phyloP scores from a whole-genome alignment of 345 rosid genomes.

The Citropsis articulata region DNA sequence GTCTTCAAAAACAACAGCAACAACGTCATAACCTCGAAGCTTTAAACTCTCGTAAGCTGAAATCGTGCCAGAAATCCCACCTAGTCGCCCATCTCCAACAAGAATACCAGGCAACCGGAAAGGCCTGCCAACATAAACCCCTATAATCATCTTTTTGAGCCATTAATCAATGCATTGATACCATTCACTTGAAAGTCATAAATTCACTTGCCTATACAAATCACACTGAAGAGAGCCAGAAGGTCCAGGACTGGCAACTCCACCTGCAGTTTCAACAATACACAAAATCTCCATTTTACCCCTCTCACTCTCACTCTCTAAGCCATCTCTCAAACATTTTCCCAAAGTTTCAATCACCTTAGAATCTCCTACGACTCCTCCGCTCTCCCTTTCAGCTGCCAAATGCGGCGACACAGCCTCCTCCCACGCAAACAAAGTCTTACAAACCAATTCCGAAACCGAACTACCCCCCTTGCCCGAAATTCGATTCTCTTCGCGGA shows the following conservation, averaged over 20 bases:
- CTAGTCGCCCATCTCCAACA: conserved; percentile 92
- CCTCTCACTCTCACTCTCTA: conserved; percentile 24
- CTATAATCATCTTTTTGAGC: too few species aligned
- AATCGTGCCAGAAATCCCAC: conserved; percentile 93
- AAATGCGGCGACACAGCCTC: conserved; percentile 91
- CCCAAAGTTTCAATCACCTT: conserved; percentile 43
- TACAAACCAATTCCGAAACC: conserved; percentile 50
- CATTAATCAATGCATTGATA: too few species aligned
- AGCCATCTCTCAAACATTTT: conserved; percentile 39
- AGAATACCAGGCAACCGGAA: conserved; percentile 88
- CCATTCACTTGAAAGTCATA: too few species aligned
- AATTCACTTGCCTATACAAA: conserved; percentile 56
- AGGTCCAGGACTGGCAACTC: conserved; percentile 92
- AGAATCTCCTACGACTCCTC: conserved; percentile 39
- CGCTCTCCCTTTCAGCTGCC: conserved; percentile 75
- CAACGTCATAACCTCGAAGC: conserved; percentile 79
- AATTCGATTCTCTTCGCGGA: conserved; percentile 37
- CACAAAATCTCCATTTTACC: conserved; percentile 40
- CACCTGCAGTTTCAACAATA: conserved; percentile 92
- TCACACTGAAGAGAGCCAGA: conserved; percentile 93
- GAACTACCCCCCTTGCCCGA: conserved; percentile 19
- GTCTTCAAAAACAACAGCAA: conserved; percentile 81
- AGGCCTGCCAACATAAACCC: conserved; percentile 44
- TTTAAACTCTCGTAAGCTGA: conserved; percentile 88
- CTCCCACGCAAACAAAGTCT: conserved; percentile 78